Evolutionary conservation across 129 eudicot genomes (phyloP).

Genomic region (Flaveria linearis): DNA sequence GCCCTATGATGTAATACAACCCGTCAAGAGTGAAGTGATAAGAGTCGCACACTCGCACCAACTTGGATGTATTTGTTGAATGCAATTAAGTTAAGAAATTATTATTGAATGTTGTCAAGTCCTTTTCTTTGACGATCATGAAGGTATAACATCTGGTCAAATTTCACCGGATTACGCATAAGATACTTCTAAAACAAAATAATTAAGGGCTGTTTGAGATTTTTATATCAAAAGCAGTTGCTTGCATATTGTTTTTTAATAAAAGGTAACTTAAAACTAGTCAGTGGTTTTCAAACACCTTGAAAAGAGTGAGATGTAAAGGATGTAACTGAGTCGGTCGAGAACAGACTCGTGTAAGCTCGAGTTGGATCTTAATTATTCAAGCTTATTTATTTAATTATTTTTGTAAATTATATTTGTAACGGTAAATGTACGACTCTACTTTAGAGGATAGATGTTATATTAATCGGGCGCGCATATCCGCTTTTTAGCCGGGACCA

Average conservation of each 20-base stretch:
- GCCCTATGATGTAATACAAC: no score
- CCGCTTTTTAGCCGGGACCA: no score
- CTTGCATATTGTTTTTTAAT: neutral
- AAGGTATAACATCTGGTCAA: neutral
- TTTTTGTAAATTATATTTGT: no score
- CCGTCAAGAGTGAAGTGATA: no score
- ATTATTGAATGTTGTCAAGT: neutral
- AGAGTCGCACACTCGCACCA: neutral
- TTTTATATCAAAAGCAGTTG: neutral
- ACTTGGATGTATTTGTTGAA: neutral
- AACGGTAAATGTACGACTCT: no score
- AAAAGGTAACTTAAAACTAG: neutral
- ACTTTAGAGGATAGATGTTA: no score
- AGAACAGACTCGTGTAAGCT: no score
- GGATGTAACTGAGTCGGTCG: no score
- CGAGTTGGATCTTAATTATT: no score
- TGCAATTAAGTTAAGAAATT: neutral
- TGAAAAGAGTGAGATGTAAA: no score
- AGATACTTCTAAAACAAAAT: neutral
- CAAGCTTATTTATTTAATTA: no score
- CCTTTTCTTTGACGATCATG: constrained; percentile 1
- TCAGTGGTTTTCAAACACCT: neutral
- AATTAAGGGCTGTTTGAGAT: neutral
- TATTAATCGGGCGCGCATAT: no score
- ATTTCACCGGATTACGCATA: neutral